These are phyloP conservation scores for Boeremia lycopersici DNA, from an alignment of 2,329 filamentous ascomycete genomes.

Conservation along the genomic window DNA sequence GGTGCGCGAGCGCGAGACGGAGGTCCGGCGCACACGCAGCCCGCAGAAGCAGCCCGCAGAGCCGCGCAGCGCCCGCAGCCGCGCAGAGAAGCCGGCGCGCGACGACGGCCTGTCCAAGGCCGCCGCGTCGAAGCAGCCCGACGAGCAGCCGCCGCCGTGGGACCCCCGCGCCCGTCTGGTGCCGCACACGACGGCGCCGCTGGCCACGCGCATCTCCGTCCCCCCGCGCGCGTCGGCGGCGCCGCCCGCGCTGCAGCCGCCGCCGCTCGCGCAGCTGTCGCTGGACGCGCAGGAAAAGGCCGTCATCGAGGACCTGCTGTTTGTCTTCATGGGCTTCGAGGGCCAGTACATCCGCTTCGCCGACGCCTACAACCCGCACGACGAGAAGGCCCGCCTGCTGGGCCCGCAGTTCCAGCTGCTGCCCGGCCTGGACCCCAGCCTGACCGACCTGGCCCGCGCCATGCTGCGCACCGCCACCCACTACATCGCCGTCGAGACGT, in stretches of 20 bases:
- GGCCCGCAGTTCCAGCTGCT: slow-evolving; percentile 82
- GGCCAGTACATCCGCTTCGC: slow-evolving; percentile 94
- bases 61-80: slow-evolving; percentile 40
- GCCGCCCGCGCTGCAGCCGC: slow-evolving; percentile 71
- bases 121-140: slow-evolving; percentile 25
- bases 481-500: slow-evolving; percentile 87
- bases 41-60: slow-evolving; percentile 46
- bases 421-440: slow-evolving; percentile 84
- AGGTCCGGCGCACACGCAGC: slow-evolving; percentile 43
- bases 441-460: slow-evolving; percentile 83
- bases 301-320: slow-evolving; percentile 88
- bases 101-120: slow-evolving; percentile 24
- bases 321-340: slow-evolving; percentile 97
- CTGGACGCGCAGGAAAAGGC: slow-evolving; percentile 84
- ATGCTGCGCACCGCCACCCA: slow-evolving; percentile 96
- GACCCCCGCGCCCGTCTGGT: slow-evolving; percentile 78
- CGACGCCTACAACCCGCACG: slow-evolving; percentile 78
- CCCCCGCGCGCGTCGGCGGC: slow-evolving; percentile 69
- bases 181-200: slow-evolving; percentile 71
- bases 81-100: slow-evolving; percentile 39
- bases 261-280: slow-evolving; percentile 71
- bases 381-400: slow-evolving; percentile 84
- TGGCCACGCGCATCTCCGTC: slow-evolving; percentile 70
- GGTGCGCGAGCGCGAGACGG: slow-evolving; percentile 44
- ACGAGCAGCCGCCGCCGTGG: slow-evolving; percentile 62